Base-by-base conservation (phyloP, 73 alveolate genomes). In the Paraurostyla sp. region DNA sequence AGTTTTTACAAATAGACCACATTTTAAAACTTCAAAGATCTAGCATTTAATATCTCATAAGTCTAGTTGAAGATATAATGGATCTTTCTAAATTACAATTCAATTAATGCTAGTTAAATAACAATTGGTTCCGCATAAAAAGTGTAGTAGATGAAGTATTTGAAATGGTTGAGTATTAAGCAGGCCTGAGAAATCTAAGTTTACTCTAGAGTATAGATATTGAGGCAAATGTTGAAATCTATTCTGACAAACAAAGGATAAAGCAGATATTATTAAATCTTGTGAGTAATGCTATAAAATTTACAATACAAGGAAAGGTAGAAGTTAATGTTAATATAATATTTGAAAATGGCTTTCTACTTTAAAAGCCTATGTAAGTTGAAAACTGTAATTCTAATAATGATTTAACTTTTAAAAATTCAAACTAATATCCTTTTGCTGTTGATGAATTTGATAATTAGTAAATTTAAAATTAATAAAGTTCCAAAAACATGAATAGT, bases 21-120 rank as follows among this genome's bases (percentile, higher is more conserved):
- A 6, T 36, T 6, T 60, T 69, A 1, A 3, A 23, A 60, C n/a
- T 69, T n/a, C 62, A 69, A 69, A 69, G 38, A 41, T 13, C 43
- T 20, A 69, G 83, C 40, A 69, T 69, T 22, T 29, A 75, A 30
- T 75, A 45, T 36, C 33, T 75, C 4, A 46, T 75, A 11, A 75
- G 33, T 32, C 20, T 75, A 22, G 71, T 75, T n/a, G 87, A 75
- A 20, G 87, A 75, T 46, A 49, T 75, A 6, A 43, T 75, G 57
- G 87, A 75, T 30, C 9, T 75, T 48, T 75, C 87, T 11, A 75
- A 46, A 46, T 32, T 75, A 20, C 46, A 75, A 75, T 46, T 75
- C 11, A 40, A 49, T 6, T 25, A 75, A 49, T 49, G 41, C 32
- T 20, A 42, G 15, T 30, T 75, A 13, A 49, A 45, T n/a, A 27